These are phyloP conservation scores for Sphaerulina vaccinii DNA, from an alignment of 2,329 filamentous ascomycete genomes.

Conservation along the genomic window DNA sequence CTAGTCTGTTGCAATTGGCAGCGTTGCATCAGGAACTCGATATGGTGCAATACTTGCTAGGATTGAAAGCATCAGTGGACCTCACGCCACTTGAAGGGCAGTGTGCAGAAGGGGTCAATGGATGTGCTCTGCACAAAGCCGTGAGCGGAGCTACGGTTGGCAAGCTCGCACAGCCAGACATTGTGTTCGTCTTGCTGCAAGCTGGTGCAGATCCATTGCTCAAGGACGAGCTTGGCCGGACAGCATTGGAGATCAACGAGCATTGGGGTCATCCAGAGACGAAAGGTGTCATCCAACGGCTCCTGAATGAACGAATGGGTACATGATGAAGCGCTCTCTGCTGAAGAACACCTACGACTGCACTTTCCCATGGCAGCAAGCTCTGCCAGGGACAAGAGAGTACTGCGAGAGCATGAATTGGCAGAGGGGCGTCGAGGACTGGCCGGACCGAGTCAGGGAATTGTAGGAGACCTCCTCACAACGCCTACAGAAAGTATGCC, in stretches of 20 bases:
- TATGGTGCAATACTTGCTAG: slow-evolving; percentile 13
- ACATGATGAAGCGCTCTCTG: background rate
- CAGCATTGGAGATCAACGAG: slow-evolving; percentile 16
- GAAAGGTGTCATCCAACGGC: slow-evolving; percentile 9
- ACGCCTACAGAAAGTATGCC: too few relatives aligned
- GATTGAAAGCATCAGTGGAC: slow-evolving; percentile 11
- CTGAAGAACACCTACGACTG: too few relatives aligned
- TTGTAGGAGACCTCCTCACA: too few relatives aligned
- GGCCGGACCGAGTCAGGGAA: too few relatives aligned
- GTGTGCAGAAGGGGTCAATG: slow-evolving; percentile 13
- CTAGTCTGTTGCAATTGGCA: slow-evolving; percentile 16
- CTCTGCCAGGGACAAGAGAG: too few relatives aligned
- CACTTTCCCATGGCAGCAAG: too few relatives aligned
- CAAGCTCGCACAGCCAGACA: slow-evolving; percentile 7
- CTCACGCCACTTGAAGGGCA: slow-evolving; percentile 8
- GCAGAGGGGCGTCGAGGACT: too few relatives aligned
- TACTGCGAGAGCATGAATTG: too few relatives aligned
- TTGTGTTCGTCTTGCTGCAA: slow-evolving; percentile 16
- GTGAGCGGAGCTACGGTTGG: slow-evolving; percentile 11
- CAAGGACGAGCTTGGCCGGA: slow-evolving; percentile 17
- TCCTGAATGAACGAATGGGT: slow-evolving; percentile 1
- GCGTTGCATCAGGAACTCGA: slow-evolving; percentile 13
- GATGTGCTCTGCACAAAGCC: slow-evolving; percentile 15
- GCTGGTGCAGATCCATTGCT: slow-evolving; percentile 13
- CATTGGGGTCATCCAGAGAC: slow-evolving; percentile 7